Evolutionary conservation across 306 rosid species (phyloP), one percentile per base, ranked within the genome.

Genomic region (Casuarina equisetifolia): DNA sequence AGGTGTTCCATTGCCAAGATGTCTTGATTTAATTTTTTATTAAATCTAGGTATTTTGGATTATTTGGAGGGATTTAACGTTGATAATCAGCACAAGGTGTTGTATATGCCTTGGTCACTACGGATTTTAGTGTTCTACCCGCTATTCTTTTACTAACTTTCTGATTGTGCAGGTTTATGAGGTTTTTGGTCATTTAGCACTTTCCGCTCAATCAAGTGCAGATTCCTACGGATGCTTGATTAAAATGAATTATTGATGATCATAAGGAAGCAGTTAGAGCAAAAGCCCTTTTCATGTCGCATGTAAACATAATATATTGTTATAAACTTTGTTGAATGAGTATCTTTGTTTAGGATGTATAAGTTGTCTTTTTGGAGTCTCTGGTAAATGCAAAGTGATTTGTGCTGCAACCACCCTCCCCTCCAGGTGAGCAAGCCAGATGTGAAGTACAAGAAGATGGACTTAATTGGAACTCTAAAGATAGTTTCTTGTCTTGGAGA

Each of bases 11-110:
- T 45, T 15, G 6, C 51, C 52, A 16, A 25, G 58, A 73, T 55
- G 67, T 54, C 61, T 11, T 72, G 72, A 58, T 80, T 55, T 55
- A 4, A 38, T 76, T 55, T 42, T 58, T 76, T 80, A 20, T 49
- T 9, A 38, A 72, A 66, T 73, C 62, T 70, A 84, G 87, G 87
- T 57, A 80, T 84, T 44, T 69, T 84, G 73, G 87, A 84, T 61
- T 84, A 80, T 68, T 84, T 84, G 66, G 87, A 84, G 78, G 87
- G 87, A 58, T 84, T 84, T 77, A 76, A 64, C 61, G 64, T 67
- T 80, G 87, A 84, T 58, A 72, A 80, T 80, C 50, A 80, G 74
- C 84, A 84, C 76, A 84, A 84, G 84, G 87, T 84, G 80, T 64
- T 52, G 35, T 20, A 43, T 80, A 9, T 35, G 38, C 48, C 70